These are phyloP conservation scores for Aspergillus ruber DNA, from an alignment of 2,329 filamentous ascomycete genomes.

Conservation along the genomic window DNA sequence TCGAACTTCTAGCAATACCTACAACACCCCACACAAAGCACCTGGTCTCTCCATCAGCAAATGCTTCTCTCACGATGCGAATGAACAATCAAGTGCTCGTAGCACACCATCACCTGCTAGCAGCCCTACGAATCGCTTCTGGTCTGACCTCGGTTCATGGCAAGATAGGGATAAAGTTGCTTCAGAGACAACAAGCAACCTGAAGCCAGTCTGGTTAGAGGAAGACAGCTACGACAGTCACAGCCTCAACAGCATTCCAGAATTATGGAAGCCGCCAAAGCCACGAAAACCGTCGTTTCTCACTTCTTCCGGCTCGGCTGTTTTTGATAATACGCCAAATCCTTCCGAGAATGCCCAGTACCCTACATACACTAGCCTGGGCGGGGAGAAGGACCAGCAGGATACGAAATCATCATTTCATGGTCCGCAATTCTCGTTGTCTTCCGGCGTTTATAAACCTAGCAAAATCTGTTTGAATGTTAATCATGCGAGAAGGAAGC, in stretches of 20 bases:
- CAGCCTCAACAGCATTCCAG: background rate
- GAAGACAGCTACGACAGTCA: background rate
- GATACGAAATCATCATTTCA: background rate
- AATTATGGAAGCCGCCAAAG: constrained; percentile 5
- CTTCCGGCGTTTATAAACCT: background rate
- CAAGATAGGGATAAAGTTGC: background rate
- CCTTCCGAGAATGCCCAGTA: background rate
- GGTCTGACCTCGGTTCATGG: constrained; percentile 1
- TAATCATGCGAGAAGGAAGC: background rate
- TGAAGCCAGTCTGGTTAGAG: background rate
- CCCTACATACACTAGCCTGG: background rate
- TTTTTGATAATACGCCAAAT: background rate
- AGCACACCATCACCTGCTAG: constrained; percentile 8
- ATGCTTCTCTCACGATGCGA: constrained; percentile 2
- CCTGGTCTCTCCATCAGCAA: constrained; percentile 1
- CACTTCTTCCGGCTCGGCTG: background rate
- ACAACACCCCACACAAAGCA: background rate
- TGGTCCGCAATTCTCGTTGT: background rate
- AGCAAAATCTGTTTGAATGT: background rate
- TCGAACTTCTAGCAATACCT: background rate
- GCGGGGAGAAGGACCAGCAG: background rate
- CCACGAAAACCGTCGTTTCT: constrained; percentile 11
- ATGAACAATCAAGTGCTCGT: constrained; percentile 3
- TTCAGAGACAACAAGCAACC: background rate
- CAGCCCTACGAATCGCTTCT: background rate